Conservation (phyloP, 192 early-diverging fungal species). For the Haplosporangium gracile region DNA sequence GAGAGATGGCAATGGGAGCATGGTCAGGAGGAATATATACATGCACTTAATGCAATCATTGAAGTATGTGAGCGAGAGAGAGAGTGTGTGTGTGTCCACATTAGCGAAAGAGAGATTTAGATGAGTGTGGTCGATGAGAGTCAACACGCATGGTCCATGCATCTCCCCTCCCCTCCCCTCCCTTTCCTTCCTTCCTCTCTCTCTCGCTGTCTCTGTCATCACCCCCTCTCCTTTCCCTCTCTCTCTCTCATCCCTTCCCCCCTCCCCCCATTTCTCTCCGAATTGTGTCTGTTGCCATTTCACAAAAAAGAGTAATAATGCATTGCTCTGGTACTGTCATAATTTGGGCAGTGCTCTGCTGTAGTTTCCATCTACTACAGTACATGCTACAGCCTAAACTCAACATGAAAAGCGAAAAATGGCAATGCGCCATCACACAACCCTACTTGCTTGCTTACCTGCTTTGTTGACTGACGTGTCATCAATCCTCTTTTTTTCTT, state of each 20-base stretch:
- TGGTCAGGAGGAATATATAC: too few species aligned
- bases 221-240: too few species aligned
- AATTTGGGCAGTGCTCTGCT: slow-evolving; percentile 1
- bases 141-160: slow-evolving; percentile 3
- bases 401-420: neutral
- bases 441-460: too few species aligned
- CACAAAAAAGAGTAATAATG: slow-evolving; percentile 7
- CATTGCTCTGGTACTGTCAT: neutral
- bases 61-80: neutral
- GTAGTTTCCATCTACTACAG: neutral
- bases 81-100: neutral
- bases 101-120: neutral
- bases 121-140: slow-evolving; percentile 4
- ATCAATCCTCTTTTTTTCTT: neutral
- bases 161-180: neutral
- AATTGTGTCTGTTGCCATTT: neutral
- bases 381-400: neutral
- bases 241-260: neutral
- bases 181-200: neutral
- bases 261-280: neutral
- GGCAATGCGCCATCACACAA: neutral
- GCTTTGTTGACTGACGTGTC: neutral
- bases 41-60: too few species aligned
- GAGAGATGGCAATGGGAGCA: too few species aligned
- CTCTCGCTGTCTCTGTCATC: too few species aligned